phyloP scores from a whole-genome alignment of 2,329 filamentous ascomycete species.

The Amauroascus niger region DNA sequence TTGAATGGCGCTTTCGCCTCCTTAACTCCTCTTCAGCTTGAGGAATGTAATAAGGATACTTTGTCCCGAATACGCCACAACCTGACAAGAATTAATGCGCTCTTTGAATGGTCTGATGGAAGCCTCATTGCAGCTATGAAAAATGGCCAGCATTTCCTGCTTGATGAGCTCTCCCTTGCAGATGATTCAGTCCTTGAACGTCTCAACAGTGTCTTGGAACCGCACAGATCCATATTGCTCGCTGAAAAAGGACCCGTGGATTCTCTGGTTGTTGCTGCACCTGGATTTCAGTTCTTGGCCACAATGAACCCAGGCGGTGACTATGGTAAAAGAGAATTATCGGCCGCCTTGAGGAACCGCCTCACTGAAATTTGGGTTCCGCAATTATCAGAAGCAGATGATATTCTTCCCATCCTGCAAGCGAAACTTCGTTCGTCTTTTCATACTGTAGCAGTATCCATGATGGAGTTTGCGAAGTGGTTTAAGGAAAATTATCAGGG shows the following conservation, averaged over 20 bases:
- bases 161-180: slow-evolving; percentile 95
- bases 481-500: slow-evolving; percentile 74
- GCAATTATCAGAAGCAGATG: slow-evolving; percentile 69
- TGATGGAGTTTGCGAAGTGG: slow-evolving; percentile 87
- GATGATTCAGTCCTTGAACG: slow-evolving; percentile 95
- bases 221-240: slow-evolving; percentile 71
- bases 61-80: slow-evolving; percentile 37
- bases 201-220: slow-evolving; percentile 91
- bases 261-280: slow-evolving; percentile 62
- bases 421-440: slow-evolving; percentile 57
- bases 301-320: slow-evolving; percentile 99
- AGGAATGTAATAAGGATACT: slow-evolving; percentile 42
- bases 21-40: slow-evolving; percentile 39
- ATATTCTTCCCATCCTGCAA: slow-evolving; percentile 76
- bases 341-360: slow-evolving; percentile 84
- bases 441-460: slow-evolving; percentile 52
- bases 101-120: slow-evolving; percentile 96
- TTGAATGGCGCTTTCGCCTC: slow-evolving; percentile 52
- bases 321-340: slow-evolving; percentile 95
- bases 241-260: slow-evolving; percentile 87
- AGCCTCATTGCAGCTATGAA: slow-evolving; percentile 92
- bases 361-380: slow-evolving; percentile 99
- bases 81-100: slow-evolving; percentile 60
- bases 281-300: slow-evolving; percentile 89
- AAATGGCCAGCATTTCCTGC: slow-evolving; percentile 75